A percentile compares a stretch with the other conserved stretches of the same genome.
Evolutionary conservation across 495 filamentous ascomycete genomes (phyloP).

Genomic region (Pyrenula aspistea): DNA sequence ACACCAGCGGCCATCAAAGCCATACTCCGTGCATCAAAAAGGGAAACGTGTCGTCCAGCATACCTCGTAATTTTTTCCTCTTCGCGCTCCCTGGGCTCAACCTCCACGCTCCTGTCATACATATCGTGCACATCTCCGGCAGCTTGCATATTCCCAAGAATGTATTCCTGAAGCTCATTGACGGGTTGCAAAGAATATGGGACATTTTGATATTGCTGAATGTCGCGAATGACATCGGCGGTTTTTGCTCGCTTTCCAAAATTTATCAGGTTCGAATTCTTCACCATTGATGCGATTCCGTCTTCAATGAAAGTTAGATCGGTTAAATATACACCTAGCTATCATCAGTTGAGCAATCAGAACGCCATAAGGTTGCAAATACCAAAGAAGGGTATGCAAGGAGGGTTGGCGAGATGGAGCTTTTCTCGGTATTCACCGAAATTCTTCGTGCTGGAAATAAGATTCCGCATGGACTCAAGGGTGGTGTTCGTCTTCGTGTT

Average conservation of each 20-base stretch:
- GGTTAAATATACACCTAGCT: constrained; percentile 83
- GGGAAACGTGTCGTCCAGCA: constrained; percentile 19
- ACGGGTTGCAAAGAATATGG: constrained; percentile 85
- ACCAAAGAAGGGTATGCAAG: constrained; percentile 98
- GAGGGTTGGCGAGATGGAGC: constrained; percentile 82
- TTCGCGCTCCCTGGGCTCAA: constrained; percentile 91
- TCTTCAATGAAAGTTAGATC: constrained; percentile 99
- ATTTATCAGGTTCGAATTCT: constrained; percentile 92
- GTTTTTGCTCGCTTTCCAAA: constrained; percentile 97
- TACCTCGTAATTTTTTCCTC: constrained; percentile 89
- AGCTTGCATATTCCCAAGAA: constrained; percentile 83
- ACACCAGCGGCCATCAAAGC: constrained; percentile 12
- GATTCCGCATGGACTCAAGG: constrained; percentile 78
- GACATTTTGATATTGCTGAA: constrained; percentile 96
- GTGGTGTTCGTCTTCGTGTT: constrained; percentile 67
- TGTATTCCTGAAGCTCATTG: constrained; percentile 90
- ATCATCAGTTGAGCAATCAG: constrained; percentile 7
- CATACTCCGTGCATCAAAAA: constrained; percentile 14
- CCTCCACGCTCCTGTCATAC: constrained; percentile 87
- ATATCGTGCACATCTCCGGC: constrained; percentile 96
- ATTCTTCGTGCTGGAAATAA: constrained; percentile 98
- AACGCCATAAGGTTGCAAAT: constrained; percentile 19
- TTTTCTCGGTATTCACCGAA: constrained; percentile 94
- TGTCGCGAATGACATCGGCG: constrained; percentile 93
- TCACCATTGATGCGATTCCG: constrained; percentile 88